Evolutionary conservation across 169 alveolate genomes (phyloP), one percentile per base, ranked within the genome.

Genomic region (Ichthyophthirius multifiliis): DNA sequence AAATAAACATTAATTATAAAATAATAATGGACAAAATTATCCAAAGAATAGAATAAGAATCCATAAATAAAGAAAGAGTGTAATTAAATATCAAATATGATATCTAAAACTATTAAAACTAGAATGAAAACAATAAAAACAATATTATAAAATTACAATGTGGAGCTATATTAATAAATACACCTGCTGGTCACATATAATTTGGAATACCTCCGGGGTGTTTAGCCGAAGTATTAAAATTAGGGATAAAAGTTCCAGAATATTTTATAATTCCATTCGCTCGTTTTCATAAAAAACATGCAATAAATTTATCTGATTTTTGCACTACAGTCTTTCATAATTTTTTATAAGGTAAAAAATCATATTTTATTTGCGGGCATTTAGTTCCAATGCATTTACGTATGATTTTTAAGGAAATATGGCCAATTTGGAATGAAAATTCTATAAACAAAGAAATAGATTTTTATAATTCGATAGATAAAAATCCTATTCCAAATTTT

Each of bases 121-220:
- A 41, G n/a, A 7, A 41, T 9, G 46, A 41, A 41, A 41, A 41
- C 12, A 9, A 9, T 41, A 41, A 7, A 9, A 41, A 41, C 7
- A 41, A 9, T 9, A 9, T 6, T 5, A 67, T 67, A 13, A 37
- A 15, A 67, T 67, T 67, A 67, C 43, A 67, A 3, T 67, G 77
- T 35, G 77, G 77, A 18, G 77, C 77, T n/a, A 39, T 62, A 18
- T 39, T 67, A 10, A n/a, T 37, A 18, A 67, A 67, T 16, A 39
- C 77, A 35, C 77, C 77, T 15, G 35, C 46, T 7, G 77, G 77
- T 2, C 41, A 41, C 23, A 67, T 67, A 16, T 39, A 67, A 67
- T 67, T 67, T 67, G 77, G 77, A n/a, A 35, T 67, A 1, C 77
- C 77, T 67, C 77, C 77, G 35, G 64, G 77, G 2, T 35, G 62